A percentile compares a stretch with the other conserved stretches of the same genome.
Evolutionary conservation across 805 yeast species (phyloP).

Genomic region (Kurtzmaniella fragi): DNA sequence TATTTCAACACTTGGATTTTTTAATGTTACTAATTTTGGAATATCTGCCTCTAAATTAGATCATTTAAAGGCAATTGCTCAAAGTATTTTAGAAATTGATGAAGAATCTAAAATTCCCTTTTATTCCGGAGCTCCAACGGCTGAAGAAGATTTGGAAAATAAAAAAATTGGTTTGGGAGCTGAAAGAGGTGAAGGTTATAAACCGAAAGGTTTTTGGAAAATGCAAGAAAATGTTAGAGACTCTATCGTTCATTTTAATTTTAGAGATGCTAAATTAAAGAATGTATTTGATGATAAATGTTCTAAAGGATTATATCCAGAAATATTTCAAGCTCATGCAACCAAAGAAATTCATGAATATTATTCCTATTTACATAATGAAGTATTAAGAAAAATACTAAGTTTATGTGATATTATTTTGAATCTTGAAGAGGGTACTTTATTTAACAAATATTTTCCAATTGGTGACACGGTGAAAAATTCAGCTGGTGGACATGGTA

Average conservation of each 20-base stretch:
- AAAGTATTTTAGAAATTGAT: slow-evolving; percentile 21
- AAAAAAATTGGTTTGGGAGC: slow-evolving; percentile 32
- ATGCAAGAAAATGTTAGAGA: slow-evolving; percentile 38
- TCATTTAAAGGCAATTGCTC: slow-evolving; percentile 17
- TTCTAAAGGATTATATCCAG: slow-evolving; percentile 22
- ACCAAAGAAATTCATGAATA: slow-evolving; percentile 33
- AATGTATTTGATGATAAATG: not conserved
- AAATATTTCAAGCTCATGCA: slow-evolving; percentile 32
- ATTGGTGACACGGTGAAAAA: slow-evolving; percentile 14
- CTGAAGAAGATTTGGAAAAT: slow-evolving; percentile 21
- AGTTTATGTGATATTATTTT: slow-evolving; percentile 40
- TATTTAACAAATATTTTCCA: slow-evolving; percentile 28
- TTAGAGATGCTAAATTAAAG: slow-evolving; percentile 24
- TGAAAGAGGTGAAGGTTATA: slow-evolving; percentile 44
- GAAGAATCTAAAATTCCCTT: slow-evolving; percentile 18
- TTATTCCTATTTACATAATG: slow-evolving; percentile 32
- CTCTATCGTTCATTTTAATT: slow-evolving; percentile 40
- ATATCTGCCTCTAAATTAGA: slow-evolving; percentile 14
- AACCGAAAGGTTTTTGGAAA: slow-evolving; percentile 46
- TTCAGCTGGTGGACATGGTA: slow-evolving; percentile 18
- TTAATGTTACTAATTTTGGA: slow-evolving; percentile 30
- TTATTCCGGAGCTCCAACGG: slow-evolving; percentile 25
- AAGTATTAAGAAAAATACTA: slow-evolving; percentile 31
- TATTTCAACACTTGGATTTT: slow-evolving; percentile 40
- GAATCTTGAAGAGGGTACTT: slow-evolving; percentile 43